Evolutionary conservation across 176 grass and related monocot genomes (phyloP).

Genomic region (Echinochloa phyllopogon): DNA sequence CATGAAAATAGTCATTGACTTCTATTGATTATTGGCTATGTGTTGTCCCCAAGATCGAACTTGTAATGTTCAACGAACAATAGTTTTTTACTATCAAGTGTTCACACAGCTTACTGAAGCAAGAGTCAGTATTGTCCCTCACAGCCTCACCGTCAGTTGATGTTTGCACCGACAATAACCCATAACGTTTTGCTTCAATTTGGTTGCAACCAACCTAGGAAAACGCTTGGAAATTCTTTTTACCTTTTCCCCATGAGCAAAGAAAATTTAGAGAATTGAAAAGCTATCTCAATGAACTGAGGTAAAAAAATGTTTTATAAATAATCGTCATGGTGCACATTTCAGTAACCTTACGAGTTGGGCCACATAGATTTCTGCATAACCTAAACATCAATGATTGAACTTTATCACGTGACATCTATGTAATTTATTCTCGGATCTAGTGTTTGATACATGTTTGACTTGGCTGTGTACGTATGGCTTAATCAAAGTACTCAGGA

Average conservation of each 20-base stretch:
- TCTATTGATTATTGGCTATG: conserved; percentile 30
- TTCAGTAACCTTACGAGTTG: neutral
- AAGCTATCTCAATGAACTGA: neutral
- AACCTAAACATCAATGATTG: neutral
- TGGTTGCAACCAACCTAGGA: neutral
- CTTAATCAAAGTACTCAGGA: conserved; percentile 6
- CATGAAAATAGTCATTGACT: conserved; percentile 39
- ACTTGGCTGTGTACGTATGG: conserved; percentile 23
- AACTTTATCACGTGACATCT: conserved; percentile 26
- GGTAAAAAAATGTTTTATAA: neutral
- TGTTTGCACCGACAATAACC: conserved; percentile 21
- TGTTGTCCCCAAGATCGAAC: conserved; percentile 30
- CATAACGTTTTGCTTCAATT: neutral
- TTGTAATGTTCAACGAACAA: conserved; percentile 36
- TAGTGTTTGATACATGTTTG: conserved; percentile 18
- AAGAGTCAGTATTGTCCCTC: conserved; percentile 31
- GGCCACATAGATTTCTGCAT: neutral
- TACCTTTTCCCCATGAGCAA: neutral
- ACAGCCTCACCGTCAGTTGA: neutral
- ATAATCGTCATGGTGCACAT: neutral
- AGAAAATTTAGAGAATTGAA: neutral
- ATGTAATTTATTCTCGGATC: conserved; percentile 29
- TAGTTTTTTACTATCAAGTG: conserved; percentile 38
- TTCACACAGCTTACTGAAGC: conserved; percentile 8
- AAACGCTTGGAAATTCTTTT: neutral